Conservation (phyloP, 2,329 filamentous ascomycete species). For the Microsporum ferrugineum region DNA sequence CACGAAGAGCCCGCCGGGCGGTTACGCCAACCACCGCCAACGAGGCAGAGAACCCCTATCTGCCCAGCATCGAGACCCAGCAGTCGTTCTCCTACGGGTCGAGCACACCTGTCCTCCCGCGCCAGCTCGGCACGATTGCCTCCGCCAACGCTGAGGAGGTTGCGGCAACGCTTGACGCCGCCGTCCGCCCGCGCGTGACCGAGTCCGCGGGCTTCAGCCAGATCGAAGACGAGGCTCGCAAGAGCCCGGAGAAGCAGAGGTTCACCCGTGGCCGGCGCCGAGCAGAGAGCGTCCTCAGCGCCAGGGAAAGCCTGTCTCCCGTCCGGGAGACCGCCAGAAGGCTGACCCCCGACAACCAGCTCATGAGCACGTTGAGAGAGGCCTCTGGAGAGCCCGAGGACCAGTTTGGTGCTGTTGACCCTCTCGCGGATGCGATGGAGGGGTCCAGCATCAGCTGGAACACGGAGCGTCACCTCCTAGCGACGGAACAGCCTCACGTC, state of each 20-base stretch:
- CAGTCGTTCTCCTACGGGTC: constrained; percentile 34
- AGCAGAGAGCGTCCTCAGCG: background rate
- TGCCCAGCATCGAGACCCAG: constrained; percentile 30
- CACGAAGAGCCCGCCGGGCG: background rate
- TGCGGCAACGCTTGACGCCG: constrained; percentile 25
- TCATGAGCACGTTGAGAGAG: constrained; percentile 15
- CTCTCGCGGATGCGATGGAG: constrained; percentile 3
- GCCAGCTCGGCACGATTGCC: constrained; percentile 23
- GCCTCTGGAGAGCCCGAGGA: constrained; percentile 14
- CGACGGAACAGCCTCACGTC: background rate
- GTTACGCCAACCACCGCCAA: background rate
- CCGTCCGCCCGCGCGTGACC: constrained; percentile 17
- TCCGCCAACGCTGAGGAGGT: constrained; percentile 24
- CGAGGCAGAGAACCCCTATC: constrained; percentile 19
- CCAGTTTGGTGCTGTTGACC: background rate
- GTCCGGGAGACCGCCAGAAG: background rate
- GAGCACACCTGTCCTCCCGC: constrained; percentile 26
- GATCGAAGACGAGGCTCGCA: constrained; percentile 13
- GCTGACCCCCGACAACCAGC: constrained; percentile 17
- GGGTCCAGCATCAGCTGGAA: constrained; percentile 15
- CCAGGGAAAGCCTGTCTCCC: background rate
- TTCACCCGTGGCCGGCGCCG: constrained; percentile 9
- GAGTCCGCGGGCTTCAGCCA: constrained; percentile 18
- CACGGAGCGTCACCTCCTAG: constrained; percentile 12
- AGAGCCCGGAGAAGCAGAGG: constrained; percentile 6